Conservation (phyloP, 495 filamentous ascomycete genomes). For the Penicillium alfredii region DNA sequence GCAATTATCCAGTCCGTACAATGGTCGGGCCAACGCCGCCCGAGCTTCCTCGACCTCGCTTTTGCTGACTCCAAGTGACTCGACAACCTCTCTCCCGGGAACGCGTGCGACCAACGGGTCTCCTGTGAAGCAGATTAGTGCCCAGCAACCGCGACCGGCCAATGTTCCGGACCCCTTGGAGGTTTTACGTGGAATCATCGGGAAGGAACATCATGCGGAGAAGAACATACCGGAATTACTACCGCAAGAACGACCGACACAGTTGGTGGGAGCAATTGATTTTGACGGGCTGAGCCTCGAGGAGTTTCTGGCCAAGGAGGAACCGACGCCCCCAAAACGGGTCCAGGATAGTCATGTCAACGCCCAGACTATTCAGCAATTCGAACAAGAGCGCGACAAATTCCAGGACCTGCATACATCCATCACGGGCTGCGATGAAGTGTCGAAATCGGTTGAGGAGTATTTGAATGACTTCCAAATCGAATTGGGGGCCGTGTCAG, state of each 20-base stretch:
- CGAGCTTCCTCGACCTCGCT: constrained; percentile 65
- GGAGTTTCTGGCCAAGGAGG: constrained; percentile 54
- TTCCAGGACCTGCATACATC: constrained; percentile 89
- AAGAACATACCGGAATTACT: constrained; percentile 10
- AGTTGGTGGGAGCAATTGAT: constrained; percentile 60
- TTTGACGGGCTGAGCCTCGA: constrained; percentile 71
- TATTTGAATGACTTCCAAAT: constrained; percentile 90
- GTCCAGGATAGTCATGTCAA: constrained; percentile 46
- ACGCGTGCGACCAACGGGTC: constrained; percentile 59
- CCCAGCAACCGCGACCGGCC: constrained; percentile 36
- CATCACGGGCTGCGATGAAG: constrained; percentile 85
- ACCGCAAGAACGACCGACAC: constrained; percentile 31
- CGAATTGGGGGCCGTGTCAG: constrained; percentile 83
- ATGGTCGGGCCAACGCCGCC: constrained; percentile 52
- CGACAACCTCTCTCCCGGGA: constrained; percentile 63
- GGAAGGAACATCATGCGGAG: constrained; percentile 33
- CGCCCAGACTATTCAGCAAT: constrained; percentile 70
- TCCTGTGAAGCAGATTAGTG: constrained; percentile 52
- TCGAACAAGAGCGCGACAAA: constrained; percentile 78
- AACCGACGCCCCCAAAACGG: constrained; percentile 22
- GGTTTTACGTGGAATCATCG: constrained; percentile 66
- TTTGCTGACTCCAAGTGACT: constrained; percentile 58
- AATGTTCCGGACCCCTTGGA: constrained; percentile 65
- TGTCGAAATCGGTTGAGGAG: constrained; percentile 84
- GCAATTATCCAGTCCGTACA: constrained; percentile 35